A percentile compares a stretch with the other conserved stretches of the same genome.
Evolutionary conservation across 2,329 filamentous ascomycete species (phyloP).

Genomic region (Paradendryphiella salina): DNA sequence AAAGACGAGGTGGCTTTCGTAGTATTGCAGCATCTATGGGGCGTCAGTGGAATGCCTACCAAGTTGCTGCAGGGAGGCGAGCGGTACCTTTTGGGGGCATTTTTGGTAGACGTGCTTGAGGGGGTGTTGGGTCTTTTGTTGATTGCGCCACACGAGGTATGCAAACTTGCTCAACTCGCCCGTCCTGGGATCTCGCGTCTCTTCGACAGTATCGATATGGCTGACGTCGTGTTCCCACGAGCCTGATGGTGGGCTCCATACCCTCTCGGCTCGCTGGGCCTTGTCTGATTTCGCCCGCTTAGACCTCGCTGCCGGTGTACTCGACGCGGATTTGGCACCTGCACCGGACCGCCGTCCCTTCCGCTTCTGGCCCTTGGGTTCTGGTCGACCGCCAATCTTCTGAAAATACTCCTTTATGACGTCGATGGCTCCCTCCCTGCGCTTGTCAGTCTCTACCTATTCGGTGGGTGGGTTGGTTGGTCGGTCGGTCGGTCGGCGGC

Average conservation of each 20-base stretch:
- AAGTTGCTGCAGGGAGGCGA: too few species aligned
- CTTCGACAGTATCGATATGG: conserved; percentile 72
- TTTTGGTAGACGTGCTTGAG: conserved; percentile 70
- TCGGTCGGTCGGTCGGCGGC: background rate
- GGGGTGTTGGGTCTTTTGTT: conserved; percentile 72
- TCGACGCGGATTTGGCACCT: conserved; percentile 23
- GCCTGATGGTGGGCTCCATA: conserved; percentile 70
- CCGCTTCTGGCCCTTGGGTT: conserved; percentile 61
- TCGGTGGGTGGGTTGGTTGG: too few species aligned
- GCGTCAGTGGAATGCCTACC: conserved; percentile 3
- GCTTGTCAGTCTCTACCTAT: conserved; percentile 6
- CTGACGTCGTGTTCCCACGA: conserved; percentile 77
- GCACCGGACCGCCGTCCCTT: conserved; percentile 36
- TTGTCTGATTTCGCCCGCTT: conserved; percentile 47
- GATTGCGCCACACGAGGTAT: conserved; percentile 74
- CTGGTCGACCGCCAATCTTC: conserved; percentile 64
- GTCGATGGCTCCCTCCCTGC: conserved; percentile 48
- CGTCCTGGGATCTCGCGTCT: conserved; percentile 51
- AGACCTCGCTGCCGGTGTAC: conserved; percentile 26
- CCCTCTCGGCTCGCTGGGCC: conserved; percentile 49
- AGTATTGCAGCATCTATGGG: conserved; percentile 51
- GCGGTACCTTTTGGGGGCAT: conserved; percentile 70
- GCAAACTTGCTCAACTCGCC: conserved; percentile 62
- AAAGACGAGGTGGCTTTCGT: conserved; percentile 53
- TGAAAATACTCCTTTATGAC: conserved; percentile 67